Evolutionary conservation across 441 rosid species (phyloP).

Genomic region (Lepidium campestre): DNA sequence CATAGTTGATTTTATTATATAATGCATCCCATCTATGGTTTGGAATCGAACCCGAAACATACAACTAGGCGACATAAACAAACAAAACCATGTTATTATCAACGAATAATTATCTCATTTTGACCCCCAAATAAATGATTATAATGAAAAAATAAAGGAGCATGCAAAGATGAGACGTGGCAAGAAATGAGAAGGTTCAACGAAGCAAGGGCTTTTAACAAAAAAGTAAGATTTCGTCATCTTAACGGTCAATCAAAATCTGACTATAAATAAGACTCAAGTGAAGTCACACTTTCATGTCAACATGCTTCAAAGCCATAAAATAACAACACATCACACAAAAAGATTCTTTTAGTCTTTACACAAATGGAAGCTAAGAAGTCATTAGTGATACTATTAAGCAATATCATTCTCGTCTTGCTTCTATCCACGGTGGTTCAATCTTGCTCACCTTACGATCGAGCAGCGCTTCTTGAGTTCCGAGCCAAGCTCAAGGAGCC

Average conservation of each 20-base stretch:
- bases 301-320: constrained; percentile 11
- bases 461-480: constrained; percentile 58
- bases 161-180: constrained; percentile 12
- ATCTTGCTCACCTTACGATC: constrained; percentile 61
- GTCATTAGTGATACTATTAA: background rate
- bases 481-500: constrained; percentile 64
- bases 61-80: background rate
- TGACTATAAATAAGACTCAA: constrained; percentile 10
- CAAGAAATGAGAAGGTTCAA: constrained; percentile 21
- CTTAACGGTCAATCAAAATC: background rate
- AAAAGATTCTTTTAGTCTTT: background rate
- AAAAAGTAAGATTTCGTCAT: constrained; percentile 6
- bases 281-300: constrained; percentile 8
- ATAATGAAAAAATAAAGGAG: background rate
- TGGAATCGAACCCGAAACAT: background rate
- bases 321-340: constrained; percentile 4
- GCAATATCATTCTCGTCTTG: constrained; percentile 1
- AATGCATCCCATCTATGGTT: background rate
- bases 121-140: background rate
- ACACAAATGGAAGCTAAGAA: constrained; percentile 3
- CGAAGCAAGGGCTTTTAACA: constrained; percentile 17
- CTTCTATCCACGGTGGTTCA: constrained; percentile 30
- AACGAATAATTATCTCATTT: background rate
- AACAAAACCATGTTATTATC: background rate
- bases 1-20: background rate